Base-by-base conservation (phyloP, 2,329 filamentous ascomycete genomes). In the Karstenula rhodostoma region DNA sequence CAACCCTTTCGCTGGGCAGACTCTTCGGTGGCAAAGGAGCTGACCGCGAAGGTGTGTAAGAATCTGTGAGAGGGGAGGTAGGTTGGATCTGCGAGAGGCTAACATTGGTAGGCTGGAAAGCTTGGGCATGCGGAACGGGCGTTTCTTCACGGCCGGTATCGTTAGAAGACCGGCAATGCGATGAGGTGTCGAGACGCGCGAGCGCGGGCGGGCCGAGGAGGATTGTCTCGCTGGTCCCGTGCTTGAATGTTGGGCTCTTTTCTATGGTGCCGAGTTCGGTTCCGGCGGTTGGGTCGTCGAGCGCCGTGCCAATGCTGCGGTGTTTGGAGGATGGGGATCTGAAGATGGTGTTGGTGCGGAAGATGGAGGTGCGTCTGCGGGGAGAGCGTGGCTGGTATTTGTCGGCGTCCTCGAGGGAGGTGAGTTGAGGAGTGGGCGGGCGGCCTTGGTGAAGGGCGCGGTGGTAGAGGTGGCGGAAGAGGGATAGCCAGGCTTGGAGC, bases 401-500 rank as follows among this genome's bases (percentile, higher is more conserved):
- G 13, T 68, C 62, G 8, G 63, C 60, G 46, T 64, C 64, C 44
- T 67, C 65, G 46, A 69, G 61, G 9, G 65, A 66, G 7, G 64
- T 68, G 48, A 65, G 66, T 59, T 62, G 56, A 4, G 58, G 69
- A 19, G 56, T 60, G 60, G 56, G 53, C 27, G 60, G 58, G 9
- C 66, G 63, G 46, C 43, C 42, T 29, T 33, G 37, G n/a, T 48
- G 59, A 25, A 40, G 37, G 29, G 56, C 54, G 59, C 35, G 59
- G 57, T 57, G 43, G 51, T 59, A 59, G 33, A 59, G 50, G 42
- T 44, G 35, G 8, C 19, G 22, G 62, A 73, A 61, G 49, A 73
- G 59, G 22, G 68, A 48, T 47, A 60, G 33, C 72, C 71, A 75
- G 48, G 67, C 70, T n/a, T 51, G 37, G 47, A 73, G 58, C 67